Base-by-base conservation (phyloP, 1,284 basidiomycete genomes). In the Trametes versicolor region DNA sequence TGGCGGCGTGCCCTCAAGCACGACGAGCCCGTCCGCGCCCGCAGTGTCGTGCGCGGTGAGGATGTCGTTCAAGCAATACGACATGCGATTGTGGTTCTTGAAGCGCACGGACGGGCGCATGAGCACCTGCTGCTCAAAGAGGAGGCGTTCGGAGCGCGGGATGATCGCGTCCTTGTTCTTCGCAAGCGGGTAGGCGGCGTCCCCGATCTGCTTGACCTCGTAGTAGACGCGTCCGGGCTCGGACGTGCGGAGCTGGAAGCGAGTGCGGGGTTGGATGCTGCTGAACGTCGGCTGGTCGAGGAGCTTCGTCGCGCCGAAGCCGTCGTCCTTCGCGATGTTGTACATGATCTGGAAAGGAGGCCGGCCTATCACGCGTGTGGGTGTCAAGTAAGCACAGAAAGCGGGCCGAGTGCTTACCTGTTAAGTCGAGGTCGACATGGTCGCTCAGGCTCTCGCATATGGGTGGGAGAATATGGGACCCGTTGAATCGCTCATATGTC, bases 311-410 rank as follows among this genome's bases (percentile, higher is more conserved):
- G 83, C 88, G 29, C 87, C 88, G 36, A 80, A 79, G 13, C 88
- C 88, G 58, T 79, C 83, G 58, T 87, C 83, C 72, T 86, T 84
- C 0, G 89, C 91, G 56, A 92, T 85, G 69, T 92, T 93, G 74
- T 93, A 93, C 86, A 87, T 88, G 67, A 96, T 88, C 74, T 96
- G 91, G 85, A 95, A 97, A 0, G 95, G 95, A 34, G 93, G 87
- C 25, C 87, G 87, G 60, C 94, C 94, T 91, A 69, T 15, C 29
- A 49, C 13, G 17, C 23, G 58, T 43, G 60, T 70, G 23, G 60
- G 45, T 50, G 36, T 45, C 12, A 21, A 36, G 39, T 32, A 53
- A 8, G 13, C 37, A 34, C 7, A 21, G 29, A 15, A 58, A 45
- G 2, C 6, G 8, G 15, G 32, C 12, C 29, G 25, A 29, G 47